These are phyloP conservation scores for Wallacemonas sp. DNA, from an alignment of 208 protist species.

Conservation along the genomic window DNA sequence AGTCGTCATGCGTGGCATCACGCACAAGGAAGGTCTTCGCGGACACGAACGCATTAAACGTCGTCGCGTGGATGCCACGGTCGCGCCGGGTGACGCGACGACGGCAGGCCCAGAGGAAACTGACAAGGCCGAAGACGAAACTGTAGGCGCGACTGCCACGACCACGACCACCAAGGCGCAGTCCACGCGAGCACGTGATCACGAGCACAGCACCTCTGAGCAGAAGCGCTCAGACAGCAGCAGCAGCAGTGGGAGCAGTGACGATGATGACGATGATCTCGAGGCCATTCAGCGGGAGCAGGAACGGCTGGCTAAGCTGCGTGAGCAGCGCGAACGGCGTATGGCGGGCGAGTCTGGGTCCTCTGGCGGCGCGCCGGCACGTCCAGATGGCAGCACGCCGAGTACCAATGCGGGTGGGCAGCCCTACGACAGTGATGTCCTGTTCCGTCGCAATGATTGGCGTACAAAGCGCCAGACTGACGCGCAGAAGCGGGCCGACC, in stretches of 20 bases:
- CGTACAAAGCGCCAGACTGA: constrained; percentile 16
- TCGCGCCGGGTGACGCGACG: not conserved
- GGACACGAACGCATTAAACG: constrained; percentile 61
- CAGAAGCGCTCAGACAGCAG: not conserved
- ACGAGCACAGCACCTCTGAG: not conserved
- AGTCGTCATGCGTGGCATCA: constrained; percentile 26
- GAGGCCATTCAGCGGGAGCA: constrained; percentile 54
- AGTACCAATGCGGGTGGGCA: not conserved
- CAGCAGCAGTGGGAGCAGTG: constrained; percentile 22
- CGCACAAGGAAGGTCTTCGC: constrained; percentile 71
- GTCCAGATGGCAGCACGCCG: not conserved
- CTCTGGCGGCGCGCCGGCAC: not conserved
- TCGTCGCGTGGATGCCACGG: constrained; percentile 31
- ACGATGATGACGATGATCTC: constrained; percentile 38
- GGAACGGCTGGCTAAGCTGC: constrained; percentile 46
- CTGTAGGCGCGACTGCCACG: not conserved
- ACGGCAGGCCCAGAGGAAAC: not conserved
- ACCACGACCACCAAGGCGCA: too few relatives aligned
- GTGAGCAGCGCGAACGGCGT: constrained; percentile 25
- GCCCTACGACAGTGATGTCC: constrained; percentile 64
- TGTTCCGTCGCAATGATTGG: constrained; percentile 64
- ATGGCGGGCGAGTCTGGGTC: constrained; percentile 14
- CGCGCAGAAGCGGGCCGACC: constrained; percentile 31
- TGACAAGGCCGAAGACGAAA: constrained; percentile 1
- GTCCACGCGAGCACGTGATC: too few relatives aligned